These are phyloP conservation scores for Aureobasidium zeae DNA, from an alignment of 2,329 filamentous ascomycete species.

Conservation along the genomic window DNA sequence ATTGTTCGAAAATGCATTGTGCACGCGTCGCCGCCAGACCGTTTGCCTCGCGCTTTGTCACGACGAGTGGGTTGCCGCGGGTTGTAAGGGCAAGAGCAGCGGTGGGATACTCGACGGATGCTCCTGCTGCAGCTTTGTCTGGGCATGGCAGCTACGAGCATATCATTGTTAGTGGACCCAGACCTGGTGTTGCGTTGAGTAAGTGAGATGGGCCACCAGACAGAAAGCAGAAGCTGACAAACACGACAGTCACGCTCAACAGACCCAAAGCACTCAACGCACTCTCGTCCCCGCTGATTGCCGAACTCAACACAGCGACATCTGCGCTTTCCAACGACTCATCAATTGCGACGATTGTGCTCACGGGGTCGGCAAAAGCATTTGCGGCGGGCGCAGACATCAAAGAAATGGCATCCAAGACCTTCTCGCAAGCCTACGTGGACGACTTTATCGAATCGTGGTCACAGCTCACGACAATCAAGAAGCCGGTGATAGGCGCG, in stretches of 20 bases:
- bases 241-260: constrained; percentile 52
- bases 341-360: constrained; percentile 63
- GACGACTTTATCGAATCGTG: constrained; percentile 91
- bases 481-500: constrained; percentile 89
- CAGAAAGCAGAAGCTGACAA: no score
- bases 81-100: not conserved
- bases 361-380: constrained; percentile 82
- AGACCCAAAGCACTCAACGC: constrained; percentile 94
- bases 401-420: constrained; percentile 94
- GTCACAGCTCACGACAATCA: constrained; percentile 75
- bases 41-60: constrained; percentile 11
- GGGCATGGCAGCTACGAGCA: constrained; percentile 18
- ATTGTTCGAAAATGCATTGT: no score
- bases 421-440: constrained; percentile 79
- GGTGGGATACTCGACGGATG: no score
- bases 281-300: constrained; percentile 80
- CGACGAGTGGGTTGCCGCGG: not conserved
- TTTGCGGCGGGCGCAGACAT: constrained; percentile 97
- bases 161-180: constrained; percentile 31
- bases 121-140: no score
- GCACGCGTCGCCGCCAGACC: no score
- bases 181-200: constrained; percentile 17
- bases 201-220: not conserved
- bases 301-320: constrained; percentile 76
- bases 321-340: constrained; percentile 59